phyloP scores from a whole-genome alignment of 257 asterid species.

The Leptodermis oblonga region DNA sequence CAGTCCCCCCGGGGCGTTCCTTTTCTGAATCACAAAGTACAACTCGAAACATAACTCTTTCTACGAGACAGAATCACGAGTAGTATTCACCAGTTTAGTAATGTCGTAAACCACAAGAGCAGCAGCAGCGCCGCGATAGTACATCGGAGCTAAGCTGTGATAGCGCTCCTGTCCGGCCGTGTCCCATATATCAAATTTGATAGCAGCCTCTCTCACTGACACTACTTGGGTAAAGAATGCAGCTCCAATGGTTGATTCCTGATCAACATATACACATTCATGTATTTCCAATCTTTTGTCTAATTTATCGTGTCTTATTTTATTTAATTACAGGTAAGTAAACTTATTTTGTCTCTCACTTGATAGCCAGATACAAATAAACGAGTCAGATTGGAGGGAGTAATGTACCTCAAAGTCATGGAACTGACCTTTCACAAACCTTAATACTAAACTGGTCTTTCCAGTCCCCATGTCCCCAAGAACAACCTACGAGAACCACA shows the following conservation, averaged over 20 bases:
- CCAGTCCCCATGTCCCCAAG: slow-evolving; percentile 44
- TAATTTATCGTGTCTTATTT: too few species aligned
- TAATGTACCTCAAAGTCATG: slow-evolving; percentile 27
- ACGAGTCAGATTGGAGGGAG: too few species aligned
- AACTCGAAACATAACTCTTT: neutral
- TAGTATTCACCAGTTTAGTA: slow-evolving; percentile 22
- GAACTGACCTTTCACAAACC: slow-evolving; percentile 38
- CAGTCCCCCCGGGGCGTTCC: too few species aligned
- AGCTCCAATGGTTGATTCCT: slow-evolving; percentile 41
- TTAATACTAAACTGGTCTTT: slow-evolving; percentile 31
- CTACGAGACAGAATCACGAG: neutral
- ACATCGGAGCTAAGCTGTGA: slow-evolving; percentile 39
- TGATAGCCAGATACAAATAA: too few species aligned
- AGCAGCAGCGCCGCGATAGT: slow-evolving; percentile 37
- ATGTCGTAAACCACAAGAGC: slow-evolving; percentile 29
- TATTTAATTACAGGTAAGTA: too few species aligned
- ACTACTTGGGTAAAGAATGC: slow-evolving; percentile 35
- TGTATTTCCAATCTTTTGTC: too few species aligned
- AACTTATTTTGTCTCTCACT: too few species aligned
- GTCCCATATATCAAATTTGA: slow-evolving; percentile 38
- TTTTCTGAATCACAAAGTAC: too few species aligned
- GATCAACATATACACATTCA: too few species aligned
- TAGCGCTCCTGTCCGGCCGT: slow-evolving; percentile 39
- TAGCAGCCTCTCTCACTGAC: slow-evolving; percentile 26
- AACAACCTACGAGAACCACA: slow-evolving; percentile 22